phyloP scores from a whole-genome alignment of 2,329 filamentous ascomycete species.

The Phialophora tarda region DNA sequence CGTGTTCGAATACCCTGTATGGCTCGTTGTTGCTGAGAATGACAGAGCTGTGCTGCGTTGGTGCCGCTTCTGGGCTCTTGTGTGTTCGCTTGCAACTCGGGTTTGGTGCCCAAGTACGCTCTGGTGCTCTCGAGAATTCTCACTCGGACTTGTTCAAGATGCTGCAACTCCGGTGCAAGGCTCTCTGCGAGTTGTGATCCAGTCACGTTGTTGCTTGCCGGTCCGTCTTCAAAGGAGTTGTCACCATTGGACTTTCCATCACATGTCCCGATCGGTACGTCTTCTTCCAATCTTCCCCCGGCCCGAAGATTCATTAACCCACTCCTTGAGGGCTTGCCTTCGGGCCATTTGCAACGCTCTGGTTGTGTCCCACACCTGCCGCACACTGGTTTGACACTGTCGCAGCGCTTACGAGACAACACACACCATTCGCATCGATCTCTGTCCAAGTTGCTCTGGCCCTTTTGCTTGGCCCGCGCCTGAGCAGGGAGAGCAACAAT shows the following conservation, averaged over 20 bases:
- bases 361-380: not conserved
- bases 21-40: not conserved
- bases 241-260: not conserved
- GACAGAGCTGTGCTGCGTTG: not conserved
- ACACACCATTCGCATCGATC: not conserved
- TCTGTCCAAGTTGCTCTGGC: not conserved
- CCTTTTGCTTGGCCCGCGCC: not conserved
- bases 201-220: not conserved
- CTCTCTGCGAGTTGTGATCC: not conserved
- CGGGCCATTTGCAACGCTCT: not conserved
- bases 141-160: conserved; percentile 6
- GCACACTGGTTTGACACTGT: conserved; percentile 11
- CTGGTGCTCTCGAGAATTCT: conserved; percentile 7
- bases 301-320: not conserved
- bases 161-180: not conserved
- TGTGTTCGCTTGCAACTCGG: not conserved
- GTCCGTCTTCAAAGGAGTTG: not conserved
- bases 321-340: not conserved
- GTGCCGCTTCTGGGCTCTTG: not conserved
- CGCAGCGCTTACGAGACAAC: not conserved
- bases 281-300: too few species aligned
- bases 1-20: too few species aligned
- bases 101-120: conserved; percentile 3
- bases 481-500: too few species aligned
- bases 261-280: not conserved